phyloP scores from a whole-genome alignment of 495 filamentous ascomycete genomes.

The Lophiotrema nucula region DNA sequence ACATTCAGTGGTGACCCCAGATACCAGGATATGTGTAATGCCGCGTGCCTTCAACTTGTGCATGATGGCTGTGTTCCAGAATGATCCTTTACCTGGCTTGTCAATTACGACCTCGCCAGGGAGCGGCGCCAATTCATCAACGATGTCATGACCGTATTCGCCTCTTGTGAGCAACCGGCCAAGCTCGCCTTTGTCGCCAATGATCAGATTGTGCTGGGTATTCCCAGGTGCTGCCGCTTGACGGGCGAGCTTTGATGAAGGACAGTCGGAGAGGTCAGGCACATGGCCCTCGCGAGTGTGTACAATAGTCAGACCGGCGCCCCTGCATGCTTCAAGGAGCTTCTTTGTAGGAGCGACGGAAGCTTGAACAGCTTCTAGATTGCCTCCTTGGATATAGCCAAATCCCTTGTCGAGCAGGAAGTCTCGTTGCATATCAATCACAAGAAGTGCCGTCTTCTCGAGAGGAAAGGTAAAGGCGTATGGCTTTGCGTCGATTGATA shows the following conservation, averaged over 20 bases:
- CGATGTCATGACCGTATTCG: constrained; percentile 46
- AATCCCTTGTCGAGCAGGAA: constrained; percentile 41
- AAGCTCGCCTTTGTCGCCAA: constrained; percentile 49
- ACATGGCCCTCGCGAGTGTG: constrained; percentile 45
- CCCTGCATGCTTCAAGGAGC: constrained; percentile 58
- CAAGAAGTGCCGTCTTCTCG: constrained; percentile 38
- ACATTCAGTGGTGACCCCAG: constrained; percentile 40
- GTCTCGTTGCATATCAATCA: constrained; percentile 46
- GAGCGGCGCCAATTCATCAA: constrained; percentile 37
- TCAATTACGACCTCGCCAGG: constrained; percentile 40
- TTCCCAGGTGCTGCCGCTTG: constrained; percentile 47
- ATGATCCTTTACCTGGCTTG: constrained; percentile 40
- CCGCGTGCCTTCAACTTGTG: constrained; percentile 38
- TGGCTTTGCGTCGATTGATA: constrained; percentile 42
- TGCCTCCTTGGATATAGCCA: constrained; percentile 44
- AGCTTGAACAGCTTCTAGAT: constrained; percentile 44
- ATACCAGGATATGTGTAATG: constrained; percentile 39
- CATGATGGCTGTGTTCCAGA: constrained; percentile 40
- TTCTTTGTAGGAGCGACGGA: constrained; percentile 46
- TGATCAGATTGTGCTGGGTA: constrained; percentile 46
- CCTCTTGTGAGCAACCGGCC: constrained; percentile 26
- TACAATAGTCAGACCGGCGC: constrained; percentile 41
- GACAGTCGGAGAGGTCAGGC: constrained; percentile 52
- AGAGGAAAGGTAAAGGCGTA: constrained; percentile 42
- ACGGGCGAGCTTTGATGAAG: constrained; percentile 50